Evolutionary conservation across 306 rosid species (phyloP).

Genomic region (Pterocarpus santalinus): DNA sequence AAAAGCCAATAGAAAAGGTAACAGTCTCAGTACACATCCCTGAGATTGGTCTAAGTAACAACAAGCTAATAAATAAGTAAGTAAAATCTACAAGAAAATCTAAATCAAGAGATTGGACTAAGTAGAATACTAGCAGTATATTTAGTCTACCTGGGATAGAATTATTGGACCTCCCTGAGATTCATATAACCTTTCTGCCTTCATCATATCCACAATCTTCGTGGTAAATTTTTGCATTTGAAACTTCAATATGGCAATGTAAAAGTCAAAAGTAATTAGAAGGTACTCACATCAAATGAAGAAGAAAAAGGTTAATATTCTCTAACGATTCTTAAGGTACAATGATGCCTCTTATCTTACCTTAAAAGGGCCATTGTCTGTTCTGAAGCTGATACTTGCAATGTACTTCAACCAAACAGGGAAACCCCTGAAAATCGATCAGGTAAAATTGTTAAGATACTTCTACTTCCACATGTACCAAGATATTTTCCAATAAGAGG

Average conservation of each 20-base stretch:
- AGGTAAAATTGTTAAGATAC: constrained; percentile 27
- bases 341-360: constrained; percentile 51
- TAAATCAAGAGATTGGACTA: constrained; percentile 30
- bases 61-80: not conserved
- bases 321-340: constrained; percentile 5
- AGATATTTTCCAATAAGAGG: constrained; percentile 5
- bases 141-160: constrained; percentile 79
- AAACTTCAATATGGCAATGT: constrained; percentile 55
- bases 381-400: constrained; percentile 92
- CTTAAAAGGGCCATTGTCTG: constrained; percentile 94
- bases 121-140: constrained; percentile 26
- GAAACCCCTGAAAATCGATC: constrained; percentile 76
- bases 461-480: constrained; percentile 34
- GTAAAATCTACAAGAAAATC: not conserved
- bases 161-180: constrained; percentile 95
- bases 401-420: constrained; percentile 99
- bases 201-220: constrained; percentile 92
- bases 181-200: constrained; percentile 84
- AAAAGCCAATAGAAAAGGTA: constrained; percentile 38
- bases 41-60: constrained; percentile 9
- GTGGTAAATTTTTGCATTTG: constrained; percentile 89
- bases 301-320: constrained; percentile 6
- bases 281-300: constrained; percentile 23
- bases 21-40: constrained; percentile 21
- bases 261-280: constrained; percentile 42